Evolutionary conservation across 1,284 basidiomycete genomes (phyloP).

Genomic region (Boletus sp.): DNA sequence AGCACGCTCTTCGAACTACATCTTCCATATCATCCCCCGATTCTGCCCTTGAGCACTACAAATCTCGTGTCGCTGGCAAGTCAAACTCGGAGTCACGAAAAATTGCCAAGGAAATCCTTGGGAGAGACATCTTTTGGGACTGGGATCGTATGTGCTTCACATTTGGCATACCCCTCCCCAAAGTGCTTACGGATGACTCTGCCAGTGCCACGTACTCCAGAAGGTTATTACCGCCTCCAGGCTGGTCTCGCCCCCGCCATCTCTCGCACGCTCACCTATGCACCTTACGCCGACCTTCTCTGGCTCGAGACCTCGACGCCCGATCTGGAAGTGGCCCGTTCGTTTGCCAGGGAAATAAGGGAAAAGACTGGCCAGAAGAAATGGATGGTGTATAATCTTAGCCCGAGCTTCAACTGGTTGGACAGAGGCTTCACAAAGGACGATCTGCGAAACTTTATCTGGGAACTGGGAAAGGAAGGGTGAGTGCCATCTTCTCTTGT

Average conservation of each 20-base stretch:
- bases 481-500: constrained; percentile 39
- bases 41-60: constrained; percentile 66
- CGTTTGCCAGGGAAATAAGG: constrained; percentile 79
- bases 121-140: constrained; percentile 75
- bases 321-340: constrained; percentile 77
- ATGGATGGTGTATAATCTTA: constrained; percentile 94
- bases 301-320: constrained; percentile 93
- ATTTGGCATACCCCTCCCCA: neutral
- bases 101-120: constrained; percentile 73
- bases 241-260: constrained; percentile 87
- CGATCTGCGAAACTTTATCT: constrained; percentile 85
- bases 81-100: constrained; percentile 76
- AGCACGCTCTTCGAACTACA: constrained; percentile 38
- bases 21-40: constrained; percentile 45
- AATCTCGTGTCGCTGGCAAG: constrained; percentile 62
- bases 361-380: constrained; percentile 53
- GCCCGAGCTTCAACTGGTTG: constrained; percentile 94
- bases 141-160: constrained; percentile 71
- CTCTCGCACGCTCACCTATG: constrained; percentile 79
- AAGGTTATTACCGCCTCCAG: constrained; percentile 91
- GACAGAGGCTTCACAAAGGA: constrained; percentile 79
- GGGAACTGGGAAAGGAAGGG: constrained; percentile 93
- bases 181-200: constrained; percentile 6
- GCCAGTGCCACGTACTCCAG: constrained; percentile 82
- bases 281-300: constrained; percentile 82